Base-by-base conservation (phyloP, 495 filamentous ascomycete species). In the Neurospora hispaniola region DNA sequence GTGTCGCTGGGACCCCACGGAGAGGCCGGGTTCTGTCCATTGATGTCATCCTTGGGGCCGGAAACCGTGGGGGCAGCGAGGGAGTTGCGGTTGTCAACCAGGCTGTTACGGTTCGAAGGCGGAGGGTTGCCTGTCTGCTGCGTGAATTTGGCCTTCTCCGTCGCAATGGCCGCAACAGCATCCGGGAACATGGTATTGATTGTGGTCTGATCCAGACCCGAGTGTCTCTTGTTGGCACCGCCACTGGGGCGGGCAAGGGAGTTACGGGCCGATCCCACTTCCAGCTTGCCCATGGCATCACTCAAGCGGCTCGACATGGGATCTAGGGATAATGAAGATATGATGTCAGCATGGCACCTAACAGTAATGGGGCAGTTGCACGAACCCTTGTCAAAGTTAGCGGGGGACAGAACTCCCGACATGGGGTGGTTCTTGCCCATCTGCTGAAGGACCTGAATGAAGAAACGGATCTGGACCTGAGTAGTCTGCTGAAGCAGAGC, bases 101-200 rank as follows among this genome's bases (percentile, higher is more conserved):
- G 86, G 80, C 96, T 98, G 82, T 98, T 98, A 46, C 96, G 90
- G 82, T 97, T 97, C 42, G 96, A 98, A 5, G 91, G 89, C 23
- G 95, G 93, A 12, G 91, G 91, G 73, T 94, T 93, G 69, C 96
- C 95, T 40, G 94, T 97, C 80, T 96, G 92, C 80, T 97, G 93
- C 12, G 93, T 94, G 79, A 97, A 98, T 82, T 97, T 94, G 70
- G 94, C 94, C 85, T 97, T 97, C 83, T 99, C 95, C 70, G 94
- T 96, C 40, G 94, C 94, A 81, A 99, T 98, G 16, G 96, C 96
- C 16, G 95, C 96, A 3, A 96, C 96, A 31, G 96, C 96, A 85
- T 98, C 96, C 6, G 96, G 96, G 80, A 99, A 99, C 96, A 99
- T 98, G 75, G 93, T 93, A 83, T 97, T 95, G 80, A 98, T 97